phyloP scores from a whole-genome alignment of 176 grass and related monocot genomes.

The Oryza glumipatula region DNA sequence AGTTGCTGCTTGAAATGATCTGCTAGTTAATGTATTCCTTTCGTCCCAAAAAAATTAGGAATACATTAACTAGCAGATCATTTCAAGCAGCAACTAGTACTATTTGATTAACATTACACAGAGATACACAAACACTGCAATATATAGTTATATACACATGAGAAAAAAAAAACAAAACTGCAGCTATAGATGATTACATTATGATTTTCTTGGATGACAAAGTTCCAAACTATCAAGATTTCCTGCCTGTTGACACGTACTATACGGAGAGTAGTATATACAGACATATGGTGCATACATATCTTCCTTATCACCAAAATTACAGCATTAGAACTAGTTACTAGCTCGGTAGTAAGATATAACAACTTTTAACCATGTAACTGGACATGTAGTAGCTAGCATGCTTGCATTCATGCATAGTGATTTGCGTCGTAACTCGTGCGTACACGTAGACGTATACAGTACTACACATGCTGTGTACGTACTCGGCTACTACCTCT shows the following conservation, averaged over 20 bases:
- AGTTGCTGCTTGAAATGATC: no score
- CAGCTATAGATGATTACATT: conserved; percentile 28
- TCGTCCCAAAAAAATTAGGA: no score
- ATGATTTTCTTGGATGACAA: conserved; percentile 19
- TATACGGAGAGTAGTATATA: conserved; percentile 3
- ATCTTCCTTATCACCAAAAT: no score
- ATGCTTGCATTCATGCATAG: not conserved
- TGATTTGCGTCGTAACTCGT: not conserved
- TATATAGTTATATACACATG: not conserved
- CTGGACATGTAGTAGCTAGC: no score
- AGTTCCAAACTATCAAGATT: conserved; percentile 4
- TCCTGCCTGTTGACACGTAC: not conserved
- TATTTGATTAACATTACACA: not conserved
- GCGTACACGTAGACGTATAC: not conserved
- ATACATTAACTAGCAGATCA: not conserved
- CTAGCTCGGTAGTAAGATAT: no score
- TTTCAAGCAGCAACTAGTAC: not conserved
- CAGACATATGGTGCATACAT: no score
- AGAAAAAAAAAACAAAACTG: not conserved
- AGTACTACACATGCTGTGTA: not conserved
- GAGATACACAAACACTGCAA: not conserved
- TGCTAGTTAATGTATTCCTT: no score
- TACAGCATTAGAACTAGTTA: no score
- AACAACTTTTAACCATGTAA: no score
- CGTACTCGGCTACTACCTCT: not conserved